Evolutionary conservation across 345 rosid species (phyloP).

Genomic region (Passiflora organensis): DNA sequence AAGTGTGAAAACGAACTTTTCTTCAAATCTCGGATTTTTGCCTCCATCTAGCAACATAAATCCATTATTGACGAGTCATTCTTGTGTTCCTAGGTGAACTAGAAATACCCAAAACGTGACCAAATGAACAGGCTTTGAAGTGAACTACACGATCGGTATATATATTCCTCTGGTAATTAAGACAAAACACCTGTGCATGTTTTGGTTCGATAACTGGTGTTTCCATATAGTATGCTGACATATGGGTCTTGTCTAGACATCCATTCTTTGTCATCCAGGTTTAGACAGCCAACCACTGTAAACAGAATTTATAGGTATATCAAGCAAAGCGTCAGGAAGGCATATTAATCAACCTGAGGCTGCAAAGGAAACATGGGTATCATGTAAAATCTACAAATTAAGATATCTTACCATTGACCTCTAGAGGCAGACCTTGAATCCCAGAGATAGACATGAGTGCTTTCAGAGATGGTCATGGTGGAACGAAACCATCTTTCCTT

Average conservation of each 20-base stretch:
- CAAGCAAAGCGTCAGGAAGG: background rate
- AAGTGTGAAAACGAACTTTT: conserved; percentile 41
- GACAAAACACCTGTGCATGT: conserved; percentile 57
- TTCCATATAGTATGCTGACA: conserved; percentile 52
- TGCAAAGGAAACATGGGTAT: background rate
- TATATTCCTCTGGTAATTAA: no score
- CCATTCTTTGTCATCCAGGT: conserved; percentile 74
- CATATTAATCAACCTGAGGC: background rate
- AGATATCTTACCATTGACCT: conserved; percentile 38
- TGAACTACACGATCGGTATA: no score
- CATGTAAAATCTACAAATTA: background rate
- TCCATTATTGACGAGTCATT: no score
- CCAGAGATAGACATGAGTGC: conserved; percentile 34
- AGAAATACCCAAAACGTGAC: no score
- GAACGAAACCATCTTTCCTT: background rate
- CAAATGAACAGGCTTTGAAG: no score
- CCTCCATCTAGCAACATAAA: conserved; percentile 34
- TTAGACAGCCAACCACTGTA: conserved; percentile 56
- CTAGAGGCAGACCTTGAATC: conserved; percentile 51
- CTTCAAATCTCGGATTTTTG: conserved; percentile 48
- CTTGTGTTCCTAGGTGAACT: no score
- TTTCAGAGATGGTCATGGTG: background rate
- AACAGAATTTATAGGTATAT: conserved; percentile 1
- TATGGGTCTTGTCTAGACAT: conserved; percentile 67
- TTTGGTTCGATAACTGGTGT: conserved; percentile 44